Percentiles rank a stretch among this genome's conserved stretches.
phyloP scores from a whole-genome alignment of 495 filamentous ascomycete genomes.

The Mytilinidion resinicola region DNA sequence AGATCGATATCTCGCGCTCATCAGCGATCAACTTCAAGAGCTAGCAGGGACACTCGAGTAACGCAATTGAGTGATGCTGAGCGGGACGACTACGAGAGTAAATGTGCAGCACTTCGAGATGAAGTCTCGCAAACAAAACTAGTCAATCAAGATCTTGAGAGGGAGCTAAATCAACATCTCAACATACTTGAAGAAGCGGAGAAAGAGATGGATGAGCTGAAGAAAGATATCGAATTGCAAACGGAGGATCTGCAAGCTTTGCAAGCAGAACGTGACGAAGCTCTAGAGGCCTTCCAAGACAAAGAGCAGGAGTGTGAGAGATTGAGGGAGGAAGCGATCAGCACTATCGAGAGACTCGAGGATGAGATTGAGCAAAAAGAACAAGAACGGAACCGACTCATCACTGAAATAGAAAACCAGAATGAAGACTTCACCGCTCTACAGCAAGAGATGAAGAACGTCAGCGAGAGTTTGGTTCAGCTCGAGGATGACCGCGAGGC shows the following conservation, averaged over 20 bases:
- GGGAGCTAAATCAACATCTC: constrained; percentile 38
- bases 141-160: constrained; percentile 53
- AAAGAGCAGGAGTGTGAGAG: constrained; percentile 75
- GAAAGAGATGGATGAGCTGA: constrained; percentile 30
- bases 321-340: constrained; percentile 70
- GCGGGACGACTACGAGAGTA: constrained; percentile 77
- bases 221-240: constrained; percentile 32
- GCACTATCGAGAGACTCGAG: constrained; percentile 77
- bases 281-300: constrained; percentile 67
- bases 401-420: constrained; percentile 60
- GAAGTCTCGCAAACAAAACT: constrained; percentile 77
- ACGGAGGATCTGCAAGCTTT: constrained; percentile 69
- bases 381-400: constrained; percentile 64
- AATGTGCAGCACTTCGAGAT: constrained; percentile 76
- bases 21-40: constrained; percentile 62
- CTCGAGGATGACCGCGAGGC: constrained; percentile 71
- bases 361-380: constrained; percentile 66
- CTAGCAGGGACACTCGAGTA: constrained; percentile 62
- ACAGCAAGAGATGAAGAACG: constrained; percentile 83
- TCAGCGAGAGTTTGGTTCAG: constrained; percentile 75
- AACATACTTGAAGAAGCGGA: constrained; percentile 36
- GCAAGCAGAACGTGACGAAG: constrained; percentile 81
- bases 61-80: constrained; percentile 71
- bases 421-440: constrained; percentile 78
- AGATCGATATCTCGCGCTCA: constrained; percentile 83